Base-by-base conservation (phyloP, 2,329 filamentous ascomycete genomes). In the Pestalotiopsis sp. region DNA sequence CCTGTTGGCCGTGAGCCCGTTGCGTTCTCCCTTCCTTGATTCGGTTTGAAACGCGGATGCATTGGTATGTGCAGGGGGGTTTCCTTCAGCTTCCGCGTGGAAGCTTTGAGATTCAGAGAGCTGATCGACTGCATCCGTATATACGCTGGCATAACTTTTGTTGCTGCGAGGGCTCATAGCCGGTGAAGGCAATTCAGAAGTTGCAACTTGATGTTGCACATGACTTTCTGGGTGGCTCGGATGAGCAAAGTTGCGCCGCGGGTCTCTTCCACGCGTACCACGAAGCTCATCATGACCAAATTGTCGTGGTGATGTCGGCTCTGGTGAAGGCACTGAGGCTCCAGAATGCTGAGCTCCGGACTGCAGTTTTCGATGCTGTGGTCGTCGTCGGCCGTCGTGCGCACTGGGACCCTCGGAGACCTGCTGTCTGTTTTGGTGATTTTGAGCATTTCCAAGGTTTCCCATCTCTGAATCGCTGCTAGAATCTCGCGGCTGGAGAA, bases 81-180 rank as follows among this genome's bases (percentile, higher is more conserved):
- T 49, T 36, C 67, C 61, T 59, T 76, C 75, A 27, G 74, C 72
- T 52, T 77, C 74, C 20, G 69, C 70, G 14, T 69, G 52, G 14
- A 63, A 65, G 5, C 61, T 59, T 38, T 67, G 36, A 5, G 25
- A 52, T 12, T 64, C 67, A 13, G 72, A 70, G 6, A 68, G 17
- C 4, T 62, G 61, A 13, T 68, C 27, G 3, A 66, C 31, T 27
- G 63, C 65, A 13, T 69, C 67, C 62, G 60, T 62, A 4, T 68
- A 31, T 4, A 58, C 25, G 11, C 52, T 25, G 6, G 59, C 60
- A 17, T 59, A 65, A 12, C 69, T 68, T 23, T 56, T 67, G 61
- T 70, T 67, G 36, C 25, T 63, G 4, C 60, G 36, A 31, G 66
- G 57, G 45, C 64, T 66, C 17, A 57, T 38, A 4, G 20, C 31